Conservation (phyloP, 2,329 filamentous ascomycete species). For the Monosporascus sp. region DNA sequence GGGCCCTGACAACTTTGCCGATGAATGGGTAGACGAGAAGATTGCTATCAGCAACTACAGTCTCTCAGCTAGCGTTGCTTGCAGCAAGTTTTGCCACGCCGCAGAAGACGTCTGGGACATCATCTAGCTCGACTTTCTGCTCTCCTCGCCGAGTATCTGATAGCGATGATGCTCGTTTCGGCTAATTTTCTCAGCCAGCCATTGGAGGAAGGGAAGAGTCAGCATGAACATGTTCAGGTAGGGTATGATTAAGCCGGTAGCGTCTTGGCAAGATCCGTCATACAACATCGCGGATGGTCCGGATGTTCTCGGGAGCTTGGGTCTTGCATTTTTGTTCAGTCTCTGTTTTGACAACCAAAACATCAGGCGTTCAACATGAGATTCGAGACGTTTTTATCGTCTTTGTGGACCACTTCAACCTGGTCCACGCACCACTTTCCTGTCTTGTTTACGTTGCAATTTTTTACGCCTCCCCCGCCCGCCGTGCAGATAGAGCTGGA, state of each 20-base stretch:
- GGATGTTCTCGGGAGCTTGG: constrained; percentile 47
- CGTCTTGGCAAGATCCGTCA: constrained; percentile 46
- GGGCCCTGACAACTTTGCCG: constrained; percentile 91
- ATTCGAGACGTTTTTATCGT: constrained; percentile 61
- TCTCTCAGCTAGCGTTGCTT: constrained; percentile 93
- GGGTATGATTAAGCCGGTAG: constrained; percentile 20
- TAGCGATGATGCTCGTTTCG: background rate
- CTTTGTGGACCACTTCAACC: constrained; percentile 63
- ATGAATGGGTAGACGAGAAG: constrained; percentile 90
- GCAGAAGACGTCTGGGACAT: constrained; percentile 96
- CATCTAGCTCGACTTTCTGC: constrained; percentile 45
- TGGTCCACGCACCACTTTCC: constrained; percentile 41
- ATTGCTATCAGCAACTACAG: constrained; percentile 99
- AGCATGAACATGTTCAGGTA: constrained; percentile 25
- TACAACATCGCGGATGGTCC: constrained; percentile 67
- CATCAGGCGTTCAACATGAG: constrained; percentile 73
- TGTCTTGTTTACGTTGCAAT: constrained; percentile 16
- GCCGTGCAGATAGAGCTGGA: background rate
- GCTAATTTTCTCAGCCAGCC: background rate
- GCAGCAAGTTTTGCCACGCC: constrained; percentile 99
- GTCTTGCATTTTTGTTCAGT: constrained; percentile 66
- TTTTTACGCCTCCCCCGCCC: constrained; percentile 3
- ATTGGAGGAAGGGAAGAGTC: constrained; percentile 14
- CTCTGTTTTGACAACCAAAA: constrained; percentile 85
- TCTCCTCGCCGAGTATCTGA: background rate